Percentiles rank a stretch among this genome's conserved stretches.
phyloP scores from a whole-genome alignment of 2,329 filamentous ascomycete species.

The Cytospora chrysosperma region DNA sequence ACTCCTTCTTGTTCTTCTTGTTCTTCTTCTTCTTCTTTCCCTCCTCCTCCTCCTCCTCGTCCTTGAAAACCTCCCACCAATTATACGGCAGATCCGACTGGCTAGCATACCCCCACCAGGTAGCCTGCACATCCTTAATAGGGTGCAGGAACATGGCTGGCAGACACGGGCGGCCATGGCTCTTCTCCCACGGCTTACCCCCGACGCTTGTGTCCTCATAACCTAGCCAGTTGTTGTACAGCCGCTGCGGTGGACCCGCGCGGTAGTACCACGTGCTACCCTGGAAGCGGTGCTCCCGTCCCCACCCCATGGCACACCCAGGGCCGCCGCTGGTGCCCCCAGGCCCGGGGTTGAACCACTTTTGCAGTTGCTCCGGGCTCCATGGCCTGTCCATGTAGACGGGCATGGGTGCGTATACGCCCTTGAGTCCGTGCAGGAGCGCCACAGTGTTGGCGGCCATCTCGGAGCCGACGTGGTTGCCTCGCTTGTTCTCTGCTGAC shows the following conservation, averaged over 20 bases:
- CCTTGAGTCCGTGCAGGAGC: constrained; percentile 75
- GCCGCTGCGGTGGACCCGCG: constrained; percentile 53
- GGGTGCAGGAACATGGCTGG: constrained; percentile 60
- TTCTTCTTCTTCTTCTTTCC: constrained; percentile 9
- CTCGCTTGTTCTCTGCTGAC: constrained; percentile 72
- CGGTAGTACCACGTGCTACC: constrained; percentile 64
- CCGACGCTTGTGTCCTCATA: constrained; percentile 56
- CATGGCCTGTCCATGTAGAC: constrained; percentile 77
- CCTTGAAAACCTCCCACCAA: constrained; percentile 24
- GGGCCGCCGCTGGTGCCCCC: constrained; percentile 54
- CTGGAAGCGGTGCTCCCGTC: constrained; percentile 55
- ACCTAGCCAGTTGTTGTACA: constrained; percentile 65
- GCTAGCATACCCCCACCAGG: constrained; percentile 43
- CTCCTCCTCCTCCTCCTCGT: constrained; percentile 19
- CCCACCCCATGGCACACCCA: constrained; percentile 59
- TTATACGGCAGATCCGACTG: constrained; percentile 42
- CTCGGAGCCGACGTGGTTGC: constrained; percentile 75
- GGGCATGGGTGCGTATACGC: constrained; percentile 75
- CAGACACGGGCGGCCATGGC: constrained; percentile 56
- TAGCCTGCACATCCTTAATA: constrained; percentile 57
- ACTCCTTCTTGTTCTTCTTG: constrained; percentile 16
- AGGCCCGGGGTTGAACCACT: constrained; percentile 60
- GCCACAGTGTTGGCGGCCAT: constrained; percentile 75
- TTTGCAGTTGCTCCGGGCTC: constrained; percentile 52
- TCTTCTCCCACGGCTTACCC: constrained; percentile 55